phyloP scores from a whole-genome alignment of 768 basidiomycete species.

The Termitomyces sp. region DNA sequence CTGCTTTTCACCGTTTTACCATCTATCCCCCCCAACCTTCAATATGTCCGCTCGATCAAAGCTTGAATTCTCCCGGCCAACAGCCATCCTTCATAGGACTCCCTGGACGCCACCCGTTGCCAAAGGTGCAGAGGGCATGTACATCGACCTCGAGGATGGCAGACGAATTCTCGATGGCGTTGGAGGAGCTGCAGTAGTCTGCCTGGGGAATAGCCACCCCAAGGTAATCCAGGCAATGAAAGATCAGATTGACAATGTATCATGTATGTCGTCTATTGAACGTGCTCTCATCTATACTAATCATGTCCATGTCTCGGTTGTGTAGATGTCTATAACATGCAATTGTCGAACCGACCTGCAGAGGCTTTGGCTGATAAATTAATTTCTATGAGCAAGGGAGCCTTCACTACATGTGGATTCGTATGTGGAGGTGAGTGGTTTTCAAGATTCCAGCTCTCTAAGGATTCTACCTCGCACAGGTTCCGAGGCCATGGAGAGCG shows the following conservation, averaged over 20 bases:
- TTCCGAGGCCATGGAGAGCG: conserved; percentile 85
- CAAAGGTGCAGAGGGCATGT: conserved; percentile 57
- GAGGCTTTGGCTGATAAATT: conserved; percentile 70
- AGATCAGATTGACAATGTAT: conserved; percentile 70
- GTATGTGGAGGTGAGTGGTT: conserved; percentile 59
- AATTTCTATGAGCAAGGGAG: conserved; percentile 62
- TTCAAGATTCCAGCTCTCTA: background rate
- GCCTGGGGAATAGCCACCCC: conserved; percentile 71
- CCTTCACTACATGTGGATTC: conserved; percentile 68
- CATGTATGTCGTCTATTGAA: conserved; percentile 51
- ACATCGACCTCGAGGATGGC: conserved; percentile 69
- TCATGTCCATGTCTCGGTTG: background rate
- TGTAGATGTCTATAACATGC: conserved; percentile 83
- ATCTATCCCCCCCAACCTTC: background rate
- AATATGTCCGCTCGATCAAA: background rate
- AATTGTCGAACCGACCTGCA: conserved; percentile 74
- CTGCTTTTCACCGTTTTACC: background rate
- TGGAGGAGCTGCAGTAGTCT: conserved; percentile 82
- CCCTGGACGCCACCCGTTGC: conserved; percentile 74
- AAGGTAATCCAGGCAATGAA: conserved; percentile 70
- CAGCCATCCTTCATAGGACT: conserved; percentile 57
- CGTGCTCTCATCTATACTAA: background rate
- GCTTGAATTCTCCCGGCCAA: conserved; percentile 8
- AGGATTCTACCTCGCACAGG: conserved; percentile 34
- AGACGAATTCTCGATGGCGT: conserved; percentile 68